Conservation (phyloP, 495 filamentous ascomycete genomes). For the Penicillium simplicissimum region DNA sequence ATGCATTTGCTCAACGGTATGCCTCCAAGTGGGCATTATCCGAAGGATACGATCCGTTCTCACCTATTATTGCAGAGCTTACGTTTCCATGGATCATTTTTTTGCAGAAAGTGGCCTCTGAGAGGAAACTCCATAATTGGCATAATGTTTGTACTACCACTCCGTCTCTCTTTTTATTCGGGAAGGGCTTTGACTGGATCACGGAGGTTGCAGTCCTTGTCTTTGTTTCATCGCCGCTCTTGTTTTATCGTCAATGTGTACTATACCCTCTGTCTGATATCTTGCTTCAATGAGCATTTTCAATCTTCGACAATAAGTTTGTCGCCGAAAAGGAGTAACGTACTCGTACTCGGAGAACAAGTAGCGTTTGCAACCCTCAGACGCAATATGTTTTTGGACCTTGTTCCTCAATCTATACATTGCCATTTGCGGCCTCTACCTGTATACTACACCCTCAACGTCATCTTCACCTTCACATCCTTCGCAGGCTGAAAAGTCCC, state of each 20-base stretch:
- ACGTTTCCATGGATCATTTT: background rate
- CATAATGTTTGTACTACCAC: background rate
- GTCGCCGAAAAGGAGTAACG: background rate
- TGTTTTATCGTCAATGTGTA: slow-evolving; percentile 2
- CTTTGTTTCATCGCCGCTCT: background rate
- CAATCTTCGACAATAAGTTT: background rate
- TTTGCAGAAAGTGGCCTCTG: background rate
- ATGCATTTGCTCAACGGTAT: background rate
- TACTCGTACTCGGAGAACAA: background rate
- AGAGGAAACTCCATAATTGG: background rate
- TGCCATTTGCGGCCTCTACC: too few species aligned
- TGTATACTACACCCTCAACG: slow-evolving; percentile 32
- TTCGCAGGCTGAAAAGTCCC: slow-evolving; percentile 39
- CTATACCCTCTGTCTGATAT: slow-evolving; percentile 2
- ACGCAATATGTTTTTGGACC: background rate
- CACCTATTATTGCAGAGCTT: background rate
- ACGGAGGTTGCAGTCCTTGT: background rate
- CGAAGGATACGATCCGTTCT: background rate
- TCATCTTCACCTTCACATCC: slow-evolving; percentile 42
- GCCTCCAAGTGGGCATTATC: background rate
- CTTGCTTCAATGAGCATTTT: background rate
- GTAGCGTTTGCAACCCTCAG: background rate
- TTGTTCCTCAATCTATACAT: too few species aligned
- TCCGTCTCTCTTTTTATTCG: background rate
- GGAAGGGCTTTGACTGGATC: background rate